phyloP scores from a whole-genome alignment of 345 rosid genomes.

The Xanthoceras sorbifolium region DNA sequence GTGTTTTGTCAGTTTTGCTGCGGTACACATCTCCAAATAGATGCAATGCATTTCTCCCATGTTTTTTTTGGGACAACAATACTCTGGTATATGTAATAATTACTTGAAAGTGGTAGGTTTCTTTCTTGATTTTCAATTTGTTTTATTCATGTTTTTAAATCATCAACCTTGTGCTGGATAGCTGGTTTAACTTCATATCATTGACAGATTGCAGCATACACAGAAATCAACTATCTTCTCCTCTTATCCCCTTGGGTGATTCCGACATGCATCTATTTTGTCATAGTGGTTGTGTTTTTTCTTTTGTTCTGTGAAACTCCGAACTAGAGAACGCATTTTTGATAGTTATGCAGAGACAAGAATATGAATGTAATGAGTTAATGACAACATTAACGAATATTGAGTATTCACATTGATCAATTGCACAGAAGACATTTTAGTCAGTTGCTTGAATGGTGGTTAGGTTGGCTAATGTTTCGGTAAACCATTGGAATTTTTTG shows the following conservation, averaged over 20 bases:
- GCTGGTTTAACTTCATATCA: background rate
- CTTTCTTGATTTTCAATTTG: background rate
- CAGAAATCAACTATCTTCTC: background rate
- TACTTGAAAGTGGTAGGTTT: slow-evolving; percentile 6
- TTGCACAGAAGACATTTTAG: background rate
- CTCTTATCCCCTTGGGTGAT: background rate
- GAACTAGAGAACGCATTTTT: background rate
- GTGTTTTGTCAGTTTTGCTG: background rate
- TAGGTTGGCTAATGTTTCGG: background rate
- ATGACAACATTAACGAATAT: background rate
- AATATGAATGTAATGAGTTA: background rate
- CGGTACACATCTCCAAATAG: background rate
- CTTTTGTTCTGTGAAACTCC: background rate
- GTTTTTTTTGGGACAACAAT: background rate
- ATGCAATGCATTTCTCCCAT: slow-evolving; percentile 7
- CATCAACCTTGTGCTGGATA: background rate
- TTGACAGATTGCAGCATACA: background rate
- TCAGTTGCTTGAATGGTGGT: background rate
- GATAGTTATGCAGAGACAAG: background rate
- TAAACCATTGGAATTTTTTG: background rate
- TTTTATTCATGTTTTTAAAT: background rate
- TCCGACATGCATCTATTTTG: background rate
- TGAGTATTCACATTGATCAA: background rate
- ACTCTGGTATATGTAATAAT: background rate
- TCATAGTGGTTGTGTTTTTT: too few relatives aligned